These are phyloP conservation scores for Ustilago curta DNA, from an alignment of 1,284 basidiomycete genomes.

Conservation along the genomic window DNA sequence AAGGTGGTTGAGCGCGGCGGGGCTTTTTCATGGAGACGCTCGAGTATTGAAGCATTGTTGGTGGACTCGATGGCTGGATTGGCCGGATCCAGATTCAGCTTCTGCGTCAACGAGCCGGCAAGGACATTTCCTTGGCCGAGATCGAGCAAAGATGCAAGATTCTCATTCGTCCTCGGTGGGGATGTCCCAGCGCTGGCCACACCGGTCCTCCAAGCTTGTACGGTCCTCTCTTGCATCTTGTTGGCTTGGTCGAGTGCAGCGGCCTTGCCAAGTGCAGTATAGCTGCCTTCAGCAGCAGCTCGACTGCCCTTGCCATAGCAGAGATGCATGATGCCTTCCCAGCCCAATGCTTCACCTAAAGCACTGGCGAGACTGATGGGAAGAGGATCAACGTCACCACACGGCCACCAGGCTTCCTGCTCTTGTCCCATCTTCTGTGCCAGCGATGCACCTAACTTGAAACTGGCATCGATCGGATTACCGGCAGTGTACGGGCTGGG, in stretches of 20 bases:
- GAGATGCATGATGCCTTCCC: slow-evolving; percentile 66
- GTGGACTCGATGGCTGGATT: slow-evolving; percentile 6
- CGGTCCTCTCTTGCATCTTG: slow-evolving; percentile 45
- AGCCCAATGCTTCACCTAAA: slow-evolving; percentile 60
- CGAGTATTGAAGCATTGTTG: slow-evolving; percentile 21
- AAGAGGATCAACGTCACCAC: slow-evolving; percentile 59
- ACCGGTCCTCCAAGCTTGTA: slow-evolving; percentile 55
- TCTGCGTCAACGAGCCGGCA: slow-evolving; percentile 19
- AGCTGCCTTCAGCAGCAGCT: slow-evolving; percentile 41
- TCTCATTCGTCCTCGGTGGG: slow-evolving; percentile 19
- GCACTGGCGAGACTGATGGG: slow-evolving; percentile 57
- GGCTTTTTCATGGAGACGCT: slow-evolving; percentile 24
- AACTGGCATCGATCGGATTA: slow-evolving; percentile 47
- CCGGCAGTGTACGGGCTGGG: slow-evolving; percentile 14
- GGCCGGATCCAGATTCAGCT: slow-evolving; percentile 27
- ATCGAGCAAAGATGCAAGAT: slow-evolving; percentile 8
- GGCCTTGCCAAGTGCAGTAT: slow-evolving; percentile 55
- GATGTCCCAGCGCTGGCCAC: slow-evolving; percentile 45
- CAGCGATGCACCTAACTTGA: slow-evolving; percentile 31
- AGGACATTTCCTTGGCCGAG: slow-evolving; percentile 12
- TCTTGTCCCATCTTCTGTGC: slow-evolving; percentile 32
- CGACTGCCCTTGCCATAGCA: slow-evolving; percentile 64
- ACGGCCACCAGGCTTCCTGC: slow-evolving; percentile 57
- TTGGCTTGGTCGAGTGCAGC: slow-evolving; percentile 54
- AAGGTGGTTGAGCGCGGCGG: slow-evolving; percentile 27